These are phyloP conservation scores for Geosmithia morbida DNA, from an alignment of 2,329 filamentous ascomycete species.

Conservation along the genomic window DNA sequence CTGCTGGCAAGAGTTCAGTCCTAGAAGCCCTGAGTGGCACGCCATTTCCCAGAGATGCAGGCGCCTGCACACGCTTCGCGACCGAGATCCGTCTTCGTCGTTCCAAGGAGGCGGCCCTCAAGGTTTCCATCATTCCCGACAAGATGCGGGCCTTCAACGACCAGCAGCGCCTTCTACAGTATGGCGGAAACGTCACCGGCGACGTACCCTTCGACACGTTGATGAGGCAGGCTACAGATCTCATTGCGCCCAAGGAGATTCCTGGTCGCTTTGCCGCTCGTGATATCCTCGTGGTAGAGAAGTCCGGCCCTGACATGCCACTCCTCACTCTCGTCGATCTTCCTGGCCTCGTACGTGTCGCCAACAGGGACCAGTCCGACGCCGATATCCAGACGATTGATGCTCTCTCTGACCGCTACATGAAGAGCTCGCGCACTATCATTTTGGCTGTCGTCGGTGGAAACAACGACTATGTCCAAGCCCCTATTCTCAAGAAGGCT, in stretches of 20 bases:
- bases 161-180: conserved; percentile 29
- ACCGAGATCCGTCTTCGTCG: conserved; percentile 43
- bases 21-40: conserved; percentile 50
- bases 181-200: conserved; percentile 28
- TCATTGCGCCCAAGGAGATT: conserved; percentile 34
- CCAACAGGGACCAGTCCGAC: conserved; percentile 35
- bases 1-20: conserved; percentile 48
- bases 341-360: conserved; percentile 40
- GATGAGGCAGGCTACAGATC: conserved; percentile 33
- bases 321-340: conserved; percentile 48
- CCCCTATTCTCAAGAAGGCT: conserved; percentile 34
- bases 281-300: conserved; percentile 43
- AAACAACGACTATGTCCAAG: conserved; percentile 39
- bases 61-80: conserved; percentile 46
- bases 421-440: conserved; percentile 39
- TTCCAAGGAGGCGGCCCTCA: conserved; percentile 26
- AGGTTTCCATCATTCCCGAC: conserved; percentile 41
- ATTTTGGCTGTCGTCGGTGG: conserved; percentile 40
- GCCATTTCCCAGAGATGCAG: conserved; percentile 43
- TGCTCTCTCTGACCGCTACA: conserved; percentile 34
- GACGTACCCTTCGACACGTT: conserved; percentile 32
- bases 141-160: conserved; percentile 29
- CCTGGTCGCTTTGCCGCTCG: conserved; percentile 34
- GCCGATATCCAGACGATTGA: conserved; percentile 38
- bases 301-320: conserved; percentile 42